These are phyloP conservation scores for Cucumis cinereus DNA, from an alignment of 306 rosid genomes.

Conservation along the genomic window DNA sequence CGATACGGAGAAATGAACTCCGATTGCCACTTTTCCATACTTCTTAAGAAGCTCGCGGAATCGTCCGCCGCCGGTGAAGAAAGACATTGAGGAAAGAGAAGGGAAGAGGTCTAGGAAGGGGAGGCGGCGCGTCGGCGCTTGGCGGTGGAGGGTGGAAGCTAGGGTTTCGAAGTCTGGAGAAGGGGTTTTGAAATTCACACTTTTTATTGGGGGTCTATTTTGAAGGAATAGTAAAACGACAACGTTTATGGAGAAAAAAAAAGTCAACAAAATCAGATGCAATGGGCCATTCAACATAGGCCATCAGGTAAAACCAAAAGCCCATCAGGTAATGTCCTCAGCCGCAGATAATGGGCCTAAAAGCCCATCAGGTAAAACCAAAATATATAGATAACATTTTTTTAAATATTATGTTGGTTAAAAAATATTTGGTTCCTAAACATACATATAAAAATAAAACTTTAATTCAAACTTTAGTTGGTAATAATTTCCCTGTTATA, in stretches of 20 bases:
- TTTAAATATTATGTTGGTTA: neutral
- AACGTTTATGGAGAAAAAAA: neutral
- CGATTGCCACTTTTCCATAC: conserved; percentile 84
- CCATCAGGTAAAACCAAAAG: neutral
- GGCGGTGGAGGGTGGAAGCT: neutral
- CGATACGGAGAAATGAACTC: conserved; percentile 69
- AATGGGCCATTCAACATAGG: neutral
- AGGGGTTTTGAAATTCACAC: neutral
- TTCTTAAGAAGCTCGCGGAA: conserved; percentile 72
- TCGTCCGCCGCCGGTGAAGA: conserved; percentile 35
- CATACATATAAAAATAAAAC: no score
- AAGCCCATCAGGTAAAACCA: neutral
- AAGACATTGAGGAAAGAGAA: conserved; percentile 30
- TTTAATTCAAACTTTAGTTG: no score
- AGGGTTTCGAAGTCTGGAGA: neutral
- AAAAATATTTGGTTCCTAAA: no score
- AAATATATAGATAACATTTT: neutral
- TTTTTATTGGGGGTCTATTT: neutral
- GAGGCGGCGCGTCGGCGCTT: neutral
- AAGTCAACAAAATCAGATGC: neutral
- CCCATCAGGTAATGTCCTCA: no score
- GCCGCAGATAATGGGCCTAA: no score
- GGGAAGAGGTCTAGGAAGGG: neutral
- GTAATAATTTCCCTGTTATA: no score
- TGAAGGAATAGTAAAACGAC: neutral